Evolutionary conservation across 192 early-diverging fungal genomes (phyloP).

Genomic region (Entomortierella parvispora): DNA sequence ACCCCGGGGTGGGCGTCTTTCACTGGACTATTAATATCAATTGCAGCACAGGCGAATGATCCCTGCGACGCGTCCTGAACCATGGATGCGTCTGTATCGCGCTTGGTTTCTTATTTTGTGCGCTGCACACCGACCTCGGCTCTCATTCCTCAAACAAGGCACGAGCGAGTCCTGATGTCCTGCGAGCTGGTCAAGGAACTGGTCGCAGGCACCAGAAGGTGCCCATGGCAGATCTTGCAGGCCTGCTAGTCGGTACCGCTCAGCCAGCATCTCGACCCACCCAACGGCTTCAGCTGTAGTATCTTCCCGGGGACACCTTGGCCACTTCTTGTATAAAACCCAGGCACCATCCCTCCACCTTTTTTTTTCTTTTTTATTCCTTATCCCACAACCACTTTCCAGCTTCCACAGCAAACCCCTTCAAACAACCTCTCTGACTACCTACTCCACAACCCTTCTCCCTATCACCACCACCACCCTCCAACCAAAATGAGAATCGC

Average conservation of each 20-base stretch:
- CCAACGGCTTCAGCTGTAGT: background rate
- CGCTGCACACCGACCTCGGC: background rate
- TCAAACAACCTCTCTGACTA: conserved; percentile 21
- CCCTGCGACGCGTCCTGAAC: too few species aligned
- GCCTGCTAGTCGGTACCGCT: too few species aligned
- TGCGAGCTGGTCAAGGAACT: too few species aligned
- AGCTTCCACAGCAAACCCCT: conserved; percentile 50
- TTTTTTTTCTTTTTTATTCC: conserved; percentile 14
- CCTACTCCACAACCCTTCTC: conserved; percentile 4
- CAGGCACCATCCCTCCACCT: background rate
- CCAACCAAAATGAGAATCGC: conserved; percentile 30
- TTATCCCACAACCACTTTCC: conserved; percentile 32
- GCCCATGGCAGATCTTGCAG: too few species aligned
- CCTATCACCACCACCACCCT: background rate
- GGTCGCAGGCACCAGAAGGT: too few species aligned
- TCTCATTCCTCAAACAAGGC: too few species aligned
- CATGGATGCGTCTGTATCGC: too few species aligned
- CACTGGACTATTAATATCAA: too few species aligned
- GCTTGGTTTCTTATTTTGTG: background rate
- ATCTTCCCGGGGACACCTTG: background rate
- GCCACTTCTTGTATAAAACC: background rate
- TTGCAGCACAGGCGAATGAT: too few species aligned
- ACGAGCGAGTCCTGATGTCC: too few species aligned
- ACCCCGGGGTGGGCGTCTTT: too few species aligned
- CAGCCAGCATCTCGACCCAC: too few species aligned